Evolutionary conservation across 768 basidiomycete species (phyloP).

Genomic region (Termitomyces titanicus): DNA sequence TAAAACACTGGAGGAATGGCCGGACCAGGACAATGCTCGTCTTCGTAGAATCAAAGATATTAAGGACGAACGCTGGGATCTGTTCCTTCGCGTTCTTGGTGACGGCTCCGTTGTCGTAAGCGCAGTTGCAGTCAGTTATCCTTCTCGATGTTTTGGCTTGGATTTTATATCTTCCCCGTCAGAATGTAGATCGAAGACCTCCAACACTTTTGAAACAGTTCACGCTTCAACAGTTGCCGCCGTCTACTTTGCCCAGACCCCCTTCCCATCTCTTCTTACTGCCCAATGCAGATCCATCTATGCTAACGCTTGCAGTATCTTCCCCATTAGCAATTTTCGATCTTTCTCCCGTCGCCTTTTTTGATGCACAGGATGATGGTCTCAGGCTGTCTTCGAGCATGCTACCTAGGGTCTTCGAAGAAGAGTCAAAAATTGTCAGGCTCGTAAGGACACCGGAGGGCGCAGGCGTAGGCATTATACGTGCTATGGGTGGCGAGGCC

Average conservation of each 20-base stretch:
- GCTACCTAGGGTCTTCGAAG: slow-evolving; percentile 34
- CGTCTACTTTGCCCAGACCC: slow-evolving; percentile 41
- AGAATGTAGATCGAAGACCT: slow-evolving; percentile 90
- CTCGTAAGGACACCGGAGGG: slow-evolving; percentile 82
- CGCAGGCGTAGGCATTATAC: slow-evolving; percentile 64
- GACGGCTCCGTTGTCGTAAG: slow-evolving; percentile 75
- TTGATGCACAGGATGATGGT: slow-evolving; percentile 55
- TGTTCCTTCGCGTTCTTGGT: slow-evolving; percentile 67
- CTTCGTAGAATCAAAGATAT: slow-evolving; percentile 55
- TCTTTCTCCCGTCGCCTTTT: slow-evolving; percentile 57
- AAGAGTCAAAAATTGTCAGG: slow-evolving; percentile 51
- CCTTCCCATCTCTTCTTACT: slow-evolving; percentile 54
- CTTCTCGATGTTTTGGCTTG: neutral
- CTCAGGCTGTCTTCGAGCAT: slow-evolving; percentile 41
- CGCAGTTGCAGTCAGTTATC: slow-evolving; percentile 66
- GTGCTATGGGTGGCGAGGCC: slow-evolving; percentile 55
- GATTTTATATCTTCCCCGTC: slow-evolving; percentile 2
- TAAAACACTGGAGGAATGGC: slow-evolving; percentile 31
- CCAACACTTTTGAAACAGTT: slow-evolving; percentile 80
- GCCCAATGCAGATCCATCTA: slow-evolving; percentile 38
- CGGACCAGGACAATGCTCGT: slow-evolving; percentile 41
- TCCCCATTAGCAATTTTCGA: slow-evolving; percentile 62
- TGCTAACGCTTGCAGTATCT: slow-evolving; percentile 59
- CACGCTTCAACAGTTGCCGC: slow-evolving; percentile 61
- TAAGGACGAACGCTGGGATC: slow-evolving; percentile 70